A percentile compares a stretch with the other conserved stretches of the same genome.
These are phyloP conservation scores for Phlebopus sp. DNA, from an alignment of 1,284 basidiomycete species.

Conservation along the genomic window DNA sequence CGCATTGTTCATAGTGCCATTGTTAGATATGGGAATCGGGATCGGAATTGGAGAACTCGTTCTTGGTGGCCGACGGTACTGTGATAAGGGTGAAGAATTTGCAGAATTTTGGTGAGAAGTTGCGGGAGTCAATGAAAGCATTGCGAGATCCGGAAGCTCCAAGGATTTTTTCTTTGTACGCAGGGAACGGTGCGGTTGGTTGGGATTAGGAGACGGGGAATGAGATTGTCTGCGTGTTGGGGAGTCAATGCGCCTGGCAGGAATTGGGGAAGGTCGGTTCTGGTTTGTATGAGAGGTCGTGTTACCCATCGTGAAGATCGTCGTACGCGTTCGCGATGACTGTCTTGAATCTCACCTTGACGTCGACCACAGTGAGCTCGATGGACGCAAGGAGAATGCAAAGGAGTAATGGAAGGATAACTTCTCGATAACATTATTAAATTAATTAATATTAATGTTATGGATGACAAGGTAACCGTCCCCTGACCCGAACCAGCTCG, in stretches of 20 bases:
- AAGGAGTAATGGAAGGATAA: constrained; percentile 7
- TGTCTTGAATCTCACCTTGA: constrained; percentile 13
- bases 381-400: constrained; percentile 34
- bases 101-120: constrained; percentile 36
- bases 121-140: constrained; percentile 52
- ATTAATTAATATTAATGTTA: constrained; percentile 20
- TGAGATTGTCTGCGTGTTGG: constrained; percentile 20
- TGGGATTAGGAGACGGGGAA: constrained; percentile 36
- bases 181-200: constrained; percentile 48
- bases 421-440: constrained; percentile 15
- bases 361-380: constrained; percentile 21
- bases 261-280: constrained; percentile 25
- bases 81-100: constrained; percentile 40
- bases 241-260: constrained; percentile 26
- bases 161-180: constrained; percentile 70
- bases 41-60: constrained; percentile 48
- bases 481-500: background rate
- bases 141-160: constrained; percentile 74
- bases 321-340: constrained; percentile 14
- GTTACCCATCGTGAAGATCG: constrained; percentile 32
- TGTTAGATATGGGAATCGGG: constrained; percentile 36
- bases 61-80: constrained; percentile 42
- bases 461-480: background rate
- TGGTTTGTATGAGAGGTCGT: constrained; percentile 32
- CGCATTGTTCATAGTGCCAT: constrained; percentile 34